Evolutionary conservation across 768 basidiomycete species (phyloP), one percentile per base, ranked within the genome.

Genomic region (Boletus rufocinnamomeus): DNA sequence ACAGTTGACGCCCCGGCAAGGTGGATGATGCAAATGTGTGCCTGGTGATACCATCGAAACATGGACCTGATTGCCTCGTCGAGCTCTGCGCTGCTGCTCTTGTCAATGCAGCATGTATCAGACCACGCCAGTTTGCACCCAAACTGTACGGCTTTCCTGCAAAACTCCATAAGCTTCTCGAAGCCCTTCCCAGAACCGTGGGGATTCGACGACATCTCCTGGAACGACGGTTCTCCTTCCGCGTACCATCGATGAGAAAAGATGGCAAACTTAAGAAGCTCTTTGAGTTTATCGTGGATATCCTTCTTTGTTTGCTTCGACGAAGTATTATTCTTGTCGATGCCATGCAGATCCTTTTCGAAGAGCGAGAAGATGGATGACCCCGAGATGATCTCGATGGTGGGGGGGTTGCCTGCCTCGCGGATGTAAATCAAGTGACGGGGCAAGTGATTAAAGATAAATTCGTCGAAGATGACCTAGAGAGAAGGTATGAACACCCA

Each of bases 11-110:
- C 23, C 4, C 53, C 52, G 5, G 66, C 38, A 8, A 65, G 60
- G 32, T 62, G 60, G 2, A 65, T 54, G 32, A 65, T 53, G 54
- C 63, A 65, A 5, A 64, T 30, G 25, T 54, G 43, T 16, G 63
- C 58, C 6, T 47, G 44, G 6, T 52, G 58, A 40, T 64, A 64
- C 63, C 63, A 64, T 17, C 63, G 58, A 34, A 60, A 64, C 63
- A 64, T 64, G 2, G 63, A 64, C 38, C 63, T 52, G 35, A 64
- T 60, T 3, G 62, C 58, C 13, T 64, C 63, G 38, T 64, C 63
- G 16, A 64, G 62, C 13, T 60, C 63, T 21, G 57, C 57, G 10
- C 62, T 64, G 32, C 62, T 63, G 6, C 41, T 45, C n/a, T 63
- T 63, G 16, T 63, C 47, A 27, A 63, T 63, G 6, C 62, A 63